phyloP scores from a whole-genome alignment of 176 grass and related monocot species.

The Oryza meridionalis region DNA sequence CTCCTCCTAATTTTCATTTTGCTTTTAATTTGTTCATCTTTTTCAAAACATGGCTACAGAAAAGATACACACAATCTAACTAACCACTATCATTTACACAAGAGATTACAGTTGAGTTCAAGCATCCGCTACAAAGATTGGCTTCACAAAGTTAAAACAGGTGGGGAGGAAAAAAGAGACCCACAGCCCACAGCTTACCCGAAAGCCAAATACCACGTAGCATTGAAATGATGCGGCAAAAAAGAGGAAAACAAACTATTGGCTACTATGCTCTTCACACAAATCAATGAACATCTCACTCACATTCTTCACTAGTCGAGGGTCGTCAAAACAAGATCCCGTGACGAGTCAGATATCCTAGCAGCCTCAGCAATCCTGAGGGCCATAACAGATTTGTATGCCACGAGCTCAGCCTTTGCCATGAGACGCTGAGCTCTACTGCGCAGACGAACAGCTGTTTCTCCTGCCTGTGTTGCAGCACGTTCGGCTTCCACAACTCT shows the following conservation, averaged over 20 bases:
- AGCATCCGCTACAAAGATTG: constrained; percentile 45
- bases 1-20: constrained; percentile 14
- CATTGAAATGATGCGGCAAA: not conserved
- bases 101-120: constrained; percentile 49
- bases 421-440: constrained; percentile 64
- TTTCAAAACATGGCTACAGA: constrained; percentile 31
- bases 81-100: constrained; percentile 52
- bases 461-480: constrained; percentile 49
- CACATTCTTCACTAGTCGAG: constrained; percentile 41
- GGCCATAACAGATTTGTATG: constrained; percentile 64
- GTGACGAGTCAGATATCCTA: constrained; percentile 38
- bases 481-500: constrained; percentile 66
- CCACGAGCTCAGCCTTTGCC: constrained; percentile 53
- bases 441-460: constrained; percentile 52
- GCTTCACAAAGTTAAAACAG: constrained; percentile 37
- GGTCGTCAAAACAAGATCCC: constrained; percentile 43
- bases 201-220: constrained; percentile 36
- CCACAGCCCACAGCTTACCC: constrained; percentile 34
- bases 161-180: not conserved
- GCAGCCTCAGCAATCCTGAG: constrained; percentile 58
- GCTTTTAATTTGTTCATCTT: constrained; percentile 20
- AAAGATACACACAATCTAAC: constrained; percentile 48
- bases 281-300: constrained; percentile 22
- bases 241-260: not conserved
- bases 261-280: constrained; percentile 20